phyloP scores from a whole-genome alignment of 768 basidiomycete genomes.

The Myochromella boudieri region DNA sequence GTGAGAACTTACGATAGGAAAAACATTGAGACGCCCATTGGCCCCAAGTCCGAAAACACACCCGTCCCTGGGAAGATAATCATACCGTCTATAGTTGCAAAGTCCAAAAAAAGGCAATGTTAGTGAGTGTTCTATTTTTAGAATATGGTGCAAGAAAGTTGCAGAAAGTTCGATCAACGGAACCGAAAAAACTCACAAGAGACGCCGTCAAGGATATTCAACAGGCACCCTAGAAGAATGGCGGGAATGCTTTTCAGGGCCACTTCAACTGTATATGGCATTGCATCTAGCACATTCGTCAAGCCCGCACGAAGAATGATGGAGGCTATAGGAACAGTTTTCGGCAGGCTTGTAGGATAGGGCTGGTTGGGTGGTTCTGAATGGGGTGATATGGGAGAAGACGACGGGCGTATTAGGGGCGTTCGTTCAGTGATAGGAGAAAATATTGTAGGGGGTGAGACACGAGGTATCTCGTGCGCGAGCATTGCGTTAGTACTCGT shows the following conservation, averaged over 20 bases:
- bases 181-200: slow-evolving; percentile 60
- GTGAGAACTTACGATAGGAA: slow-evolving; percentile 64
- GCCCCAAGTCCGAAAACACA: slow-evolving; percentile 77
- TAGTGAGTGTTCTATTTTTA: not conserved
- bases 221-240: slow-evolving; percentile 76
- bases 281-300: not conserved
- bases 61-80: slow-evolving; percentile 89
- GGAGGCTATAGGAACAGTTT: not conserved
- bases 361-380: not conserved
- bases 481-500: slow-evolving; percentile 3
- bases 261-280: slow-evolving; percentile 16
- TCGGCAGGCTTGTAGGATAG: not conserved
- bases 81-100: slow-evolving; percentile 74
- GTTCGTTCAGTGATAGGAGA: slow-evolving; percentile 14
- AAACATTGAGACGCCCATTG: slow-evolving; percentile 94
- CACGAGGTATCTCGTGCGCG: not conserved
- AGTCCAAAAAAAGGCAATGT: slow-evolving; percentile 1
- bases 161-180: not conserved
- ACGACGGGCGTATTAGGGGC: slow-evolving; percentile 9
- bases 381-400: slow-evolving; percentile 5
- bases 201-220: slow-evolving; percentile 93
- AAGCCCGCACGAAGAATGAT: not conserved
- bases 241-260: slow-evolving; percentile 67
- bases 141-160: not conserved
- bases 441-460: slow-evolving; percentile 12